A percentile compares a stretch with the other conserved stretches of the same genome.
Evolutionary conservation across 345 rosid genomes (phyloP).

Genomic region (Lepidium africanum): DNA sequence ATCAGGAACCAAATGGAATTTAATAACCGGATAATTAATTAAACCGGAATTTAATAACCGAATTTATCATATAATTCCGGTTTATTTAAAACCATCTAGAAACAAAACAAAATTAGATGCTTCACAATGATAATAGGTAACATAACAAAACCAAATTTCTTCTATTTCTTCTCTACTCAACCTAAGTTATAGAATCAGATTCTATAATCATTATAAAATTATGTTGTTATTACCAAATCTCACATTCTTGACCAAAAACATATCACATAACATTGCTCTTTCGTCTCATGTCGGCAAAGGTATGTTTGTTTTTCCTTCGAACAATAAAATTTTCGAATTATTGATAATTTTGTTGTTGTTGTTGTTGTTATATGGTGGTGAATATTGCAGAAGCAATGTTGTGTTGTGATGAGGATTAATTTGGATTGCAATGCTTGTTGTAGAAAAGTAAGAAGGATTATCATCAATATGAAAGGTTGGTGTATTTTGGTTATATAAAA

Average conservation of each 20-base stretch:
- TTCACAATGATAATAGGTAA: slow-evolving; percentile 19
- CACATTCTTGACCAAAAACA: background rate
- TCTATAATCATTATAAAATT: slow-evolving; percentile 8
- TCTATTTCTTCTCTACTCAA: slow-evolving; percentile 7
- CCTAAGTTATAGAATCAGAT: slow-evolving; percentile 27
- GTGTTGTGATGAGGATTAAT: slow-evolving; percentile 56
- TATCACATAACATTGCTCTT: background rate
- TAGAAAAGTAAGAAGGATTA: slow-evolving; percentile 54
- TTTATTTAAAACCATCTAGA: background rate
- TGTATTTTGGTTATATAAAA: background rate
- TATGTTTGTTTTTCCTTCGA: background rate
- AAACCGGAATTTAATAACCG: slow-evolving; percentile 11
- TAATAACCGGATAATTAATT: background rate
- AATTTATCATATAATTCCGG: background rate
- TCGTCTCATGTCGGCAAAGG: slow-evolving; percentile 27
- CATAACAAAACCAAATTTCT: slow-evolving; percentile 14
- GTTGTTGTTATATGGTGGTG: background rate
- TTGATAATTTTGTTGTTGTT: background rate
- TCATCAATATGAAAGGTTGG: slow-evolving; percentile 63
- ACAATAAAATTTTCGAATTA: background rate
- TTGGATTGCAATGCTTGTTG: slow-evolving; percentile 76
- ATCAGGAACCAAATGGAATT: background rate
- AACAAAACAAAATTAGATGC: slow-evolving; percentile 12
- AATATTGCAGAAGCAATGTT: slow-evolving; percentile 36
- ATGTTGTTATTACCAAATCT: background rate